Evolutionary conservation across 306 rosid genomes (phyloP).

Genomic region (Sesbania bispinosa): DNA sequence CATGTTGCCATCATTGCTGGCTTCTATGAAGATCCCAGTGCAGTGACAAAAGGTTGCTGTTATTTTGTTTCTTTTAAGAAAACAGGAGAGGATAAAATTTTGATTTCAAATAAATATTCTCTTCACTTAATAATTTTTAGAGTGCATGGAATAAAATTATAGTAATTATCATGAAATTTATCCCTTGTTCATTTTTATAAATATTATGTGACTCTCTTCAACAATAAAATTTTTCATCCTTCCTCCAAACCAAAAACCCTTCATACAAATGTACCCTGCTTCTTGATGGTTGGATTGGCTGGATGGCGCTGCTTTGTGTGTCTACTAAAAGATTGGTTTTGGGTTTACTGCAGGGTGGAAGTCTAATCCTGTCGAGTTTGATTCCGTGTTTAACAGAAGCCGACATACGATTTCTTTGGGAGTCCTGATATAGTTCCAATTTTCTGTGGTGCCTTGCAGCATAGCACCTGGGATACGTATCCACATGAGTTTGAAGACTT

Average conservation of each 20-base stretch:
- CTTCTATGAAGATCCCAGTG: conserved; percentile 95
- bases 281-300: conserved; percentile 11
- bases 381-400: conserved; percentile 82
- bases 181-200: background rate
- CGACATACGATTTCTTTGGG: conserved; percentile 71
- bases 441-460: conserved; percentile 77
- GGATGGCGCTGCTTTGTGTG: background rate
- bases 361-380: conserved; percentile 92
- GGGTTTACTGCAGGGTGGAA: conserved; percentile 74
- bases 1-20: conserved; percentile 86
- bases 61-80: background rate
- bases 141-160: background rate
- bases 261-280: background rate
- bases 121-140: background rate
- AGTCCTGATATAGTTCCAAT: conserved; percentile 93
- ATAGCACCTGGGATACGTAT: conserved; percentile 79
- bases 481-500: conserved; percentile 86
- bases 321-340: conserved; percentile 24
- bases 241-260: background rate
- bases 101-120: background rate
- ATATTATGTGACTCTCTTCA: background rate
- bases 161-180: background rate
- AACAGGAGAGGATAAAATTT: too few relatives aligned
- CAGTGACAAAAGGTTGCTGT: conserved; percentile 79
- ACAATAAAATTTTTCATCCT: too few relatives aligned